Percentiles rank a stretch among this genome's conserved stretches.
These are phyloP conservation scores for Candida hungchunana DNA, from an alignment of 805 yeast genomes.

Conservation along the genomic window DNA sequence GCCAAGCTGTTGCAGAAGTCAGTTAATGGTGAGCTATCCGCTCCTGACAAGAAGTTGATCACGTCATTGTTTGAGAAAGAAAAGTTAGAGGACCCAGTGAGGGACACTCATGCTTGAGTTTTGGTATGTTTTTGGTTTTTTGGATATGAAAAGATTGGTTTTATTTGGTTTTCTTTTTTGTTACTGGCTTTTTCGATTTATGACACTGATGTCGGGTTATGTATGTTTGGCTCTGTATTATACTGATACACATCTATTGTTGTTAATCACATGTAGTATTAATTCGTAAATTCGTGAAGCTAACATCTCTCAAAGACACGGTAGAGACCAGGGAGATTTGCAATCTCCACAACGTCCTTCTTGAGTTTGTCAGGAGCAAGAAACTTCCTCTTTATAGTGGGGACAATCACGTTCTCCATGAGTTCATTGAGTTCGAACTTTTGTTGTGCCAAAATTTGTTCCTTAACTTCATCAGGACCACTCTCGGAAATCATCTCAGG, in stretches of 20 bases:
- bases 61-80: conserved; percentile 12
- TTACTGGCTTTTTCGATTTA: no score
- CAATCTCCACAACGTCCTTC: conserved; percentile 71
- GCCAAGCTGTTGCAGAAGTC: conserved; percentile 12
- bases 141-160: background rate
- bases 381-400: conserved; percentile 56
- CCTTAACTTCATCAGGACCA: conserved; percentile 19
- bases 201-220: no score
- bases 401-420: conserved; percentile 62
- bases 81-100: background rate
- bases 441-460: conserved; percentile 24
- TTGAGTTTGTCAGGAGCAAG: conserved; percentile 55
- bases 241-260: no score
- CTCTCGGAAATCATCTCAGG: conserved; percentile 48
- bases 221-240: no score
- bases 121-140: no score
- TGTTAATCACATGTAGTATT: no score
- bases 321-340: conserved; percentile 87
- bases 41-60: conserved; percentile 18
- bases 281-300: no score
- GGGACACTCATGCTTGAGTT: no score
- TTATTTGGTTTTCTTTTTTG: no score
- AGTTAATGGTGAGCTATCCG: conserved; percentile 14
- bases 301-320: conserved; percentile 89
- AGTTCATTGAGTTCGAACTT: conserved; percentile 30